Evolutionary conservation across 1,284 basidiomycete species (phyloP), one percentile per base, ranked within the genome.

Genomic region (Athelia psychrophila): DNA sequence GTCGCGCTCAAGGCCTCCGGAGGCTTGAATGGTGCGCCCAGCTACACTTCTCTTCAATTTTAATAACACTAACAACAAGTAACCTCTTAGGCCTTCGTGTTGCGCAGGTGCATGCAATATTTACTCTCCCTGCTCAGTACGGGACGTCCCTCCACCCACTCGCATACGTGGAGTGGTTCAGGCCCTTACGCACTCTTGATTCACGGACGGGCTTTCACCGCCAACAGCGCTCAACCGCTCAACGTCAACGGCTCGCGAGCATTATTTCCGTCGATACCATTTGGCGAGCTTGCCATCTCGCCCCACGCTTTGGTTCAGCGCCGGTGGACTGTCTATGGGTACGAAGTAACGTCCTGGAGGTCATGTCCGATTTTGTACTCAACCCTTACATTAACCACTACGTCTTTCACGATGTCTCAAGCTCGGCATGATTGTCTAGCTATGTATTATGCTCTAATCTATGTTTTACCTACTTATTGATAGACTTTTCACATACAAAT

Each of bases 131-230:
- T 2, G 3, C 48, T 2, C 50, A 57, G 5, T 48, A 49, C 15
- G 46, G 48, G 1, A 4, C 25, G 8, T 51, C 44, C n/a, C 44
- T 48, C 2, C 25, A 57, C 10, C 57, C 47, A 1, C 27, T 58
- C 2, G 50, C 1, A 0, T 57, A 54, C 16, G 9, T 57, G 2
- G 27, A 57, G 13, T 58, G 56, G 56, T 58, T 57, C 36, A 42
- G 47, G 18, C 47, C 35, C 3, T 35, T 57, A 1, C 6, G n/a
- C 33, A n/a, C n/a, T n/a, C n/a, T 10, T 10, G 33, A 35, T 35
- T 10, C 10, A 12, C 12, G 12, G 33, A 35, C n/a, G 12, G 33
- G 33, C 33, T 12, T 35, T 10, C n/a, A 35, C 33, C 33, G 33
- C 33, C 10, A 12, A 10, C 10, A n/a, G 12, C 33, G n/a, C n/a